Base-by-base conservation (phyloP, 371 early-diverging fungal genomes). In the Zychaea mexicana region DNA sequence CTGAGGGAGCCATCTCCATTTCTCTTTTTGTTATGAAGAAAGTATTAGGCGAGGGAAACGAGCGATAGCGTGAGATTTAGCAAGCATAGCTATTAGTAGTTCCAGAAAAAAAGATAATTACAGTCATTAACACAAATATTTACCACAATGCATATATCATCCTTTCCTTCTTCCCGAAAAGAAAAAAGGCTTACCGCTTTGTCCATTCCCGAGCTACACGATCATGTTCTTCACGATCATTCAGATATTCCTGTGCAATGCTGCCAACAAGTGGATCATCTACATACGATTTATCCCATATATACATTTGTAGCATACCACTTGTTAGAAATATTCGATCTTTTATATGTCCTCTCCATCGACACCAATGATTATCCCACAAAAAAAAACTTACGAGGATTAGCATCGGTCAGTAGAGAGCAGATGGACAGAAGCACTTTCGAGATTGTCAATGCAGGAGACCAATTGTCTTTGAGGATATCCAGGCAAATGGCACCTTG, bases 401-500 rank as follows among this genome's bases (percentile, higher is more conserved):
- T 99, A 57, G 99, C 97, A 77, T 98, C 99, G 19, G 98, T 98
- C 67, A 99, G 84, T 85, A 98, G 85, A 32, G 96, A 97, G 81
- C 98, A 94, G 72, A 99, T 96, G n/a, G 96, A 96, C 64, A 99
- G 83, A 60, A 99, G 83, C 15, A 99, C 98, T 84, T 97, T 97
- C 47, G 94, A 93, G 55, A 99, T 94, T 30, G 99, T 99, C 60
- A 99, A 85, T 27, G 99, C 99, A 58, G 99, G 99, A 49, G 97
- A 96, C 99, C 99, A 99, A 71, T 98, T 97, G 68, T 98, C 98
- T 73, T 90, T 92, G 69, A 99, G 85, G 67, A 99, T 98, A 74
- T 98, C 98, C 77, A 99, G 85, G 77, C 99, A 99, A 70, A 99
- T 98, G 68, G 91, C 92, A 55, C 99, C 99, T 77, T 97, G 97